A percentile compares a stretch with the other conserved stretches of the same genome.
Conservation (phyloP, 2,329 filamentous ascomycete species). For the Trichoderma arundinaceum region DNA sequence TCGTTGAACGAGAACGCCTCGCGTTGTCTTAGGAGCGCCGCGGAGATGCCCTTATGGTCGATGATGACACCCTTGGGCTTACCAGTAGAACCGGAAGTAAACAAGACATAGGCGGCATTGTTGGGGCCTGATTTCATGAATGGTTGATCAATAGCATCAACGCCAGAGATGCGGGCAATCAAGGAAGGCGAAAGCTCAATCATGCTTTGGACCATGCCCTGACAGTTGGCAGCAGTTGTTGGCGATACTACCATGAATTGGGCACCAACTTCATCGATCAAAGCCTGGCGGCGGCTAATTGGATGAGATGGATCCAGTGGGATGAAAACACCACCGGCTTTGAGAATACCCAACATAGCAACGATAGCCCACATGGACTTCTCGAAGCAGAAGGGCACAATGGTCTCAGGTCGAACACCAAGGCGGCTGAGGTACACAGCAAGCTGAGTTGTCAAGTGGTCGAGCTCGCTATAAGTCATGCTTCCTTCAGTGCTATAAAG, state of each 20-base stretch:
- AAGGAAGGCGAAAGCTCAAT: slow-evolving; percentile 15
- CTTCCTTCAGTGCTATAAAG: slow-evolving; percentile 21
- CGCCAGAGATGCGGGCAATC: not conserved
- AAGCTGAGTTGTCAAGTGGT: slow-evolving; percentile 8
- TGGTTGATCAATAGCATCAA: not conserved
- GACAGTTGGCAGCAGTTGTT: not conserved
- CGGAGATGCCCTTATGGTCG: slow-evolving; percentile 1
- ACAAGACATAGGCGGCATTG: slow-evolving; percentile 16
- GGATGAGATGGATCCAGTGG: slow-evolving; percentile 38
- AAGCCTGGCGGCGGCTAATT: not conserved
- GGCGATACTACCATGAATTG: slow-evolving; percentile 30
- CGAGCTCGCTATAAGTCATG: slow-evolving; percentile 27
- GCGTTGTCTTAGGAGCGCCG: slow-evolving; percentile 14
- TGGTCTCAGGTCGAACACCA: slow-evolving; percentile 39
- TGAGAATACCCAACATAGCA: slow-evolving; percentile 38
- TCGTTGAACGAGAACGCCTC: not conserved
- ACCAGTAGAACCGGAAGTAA: slow-evolving; percentile 26
- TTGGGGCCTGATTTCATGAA: not conserved
- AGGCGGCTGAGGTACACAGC: slow-evolving; percentile 23
- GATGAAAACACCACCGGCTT: slow-evolving; percentile 39
- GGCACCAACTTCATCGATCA: slow-evolving; percentile 31
- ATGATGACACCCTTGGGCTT: slow-evolving; percentile 30
- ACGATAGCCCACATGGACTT: slow-evolving; percentile 37
- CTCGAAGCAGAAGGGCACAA: slow-evolving; percentile 33
- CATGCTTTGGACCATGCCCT: slow-evolving; percentile 16